Conservation (phyloP, 2,329 filamentous ascomycete species). For the Penicillium sp. region DNA sequence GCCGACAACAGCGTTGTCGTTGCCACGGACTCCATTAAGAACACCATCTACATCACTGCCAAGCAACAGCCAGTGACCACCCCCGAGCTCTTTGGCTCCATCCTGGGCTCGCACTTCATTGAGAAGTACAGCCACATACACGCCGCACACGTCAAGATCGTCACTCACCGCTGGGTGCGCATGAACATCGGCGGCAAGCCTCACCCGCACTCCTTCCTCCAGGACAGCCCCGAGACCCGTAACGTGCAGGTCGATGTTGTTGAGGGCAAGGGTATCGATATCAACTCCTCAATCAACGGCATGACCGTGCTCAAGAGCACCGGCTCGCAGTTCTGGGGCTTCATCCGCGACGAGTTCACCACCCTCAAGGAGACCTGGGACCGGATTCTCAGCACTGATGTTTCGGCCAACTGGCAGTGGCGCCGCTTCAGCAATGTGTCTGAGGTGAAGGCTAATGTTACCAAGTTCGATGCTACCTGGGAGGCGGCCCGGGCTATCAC, state of each 20-base stretch:
- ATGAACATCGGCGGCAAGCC: slow-evolving; percentile 83
- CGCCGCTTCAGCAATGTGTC: slow-evolving; percentile 64
- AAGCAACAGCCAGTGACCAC: slow-evolving; percentile 91
- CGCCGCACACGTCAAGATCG: slow-evolving; percentile 75
- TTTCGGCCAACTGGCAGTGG: slow-evolving; percentile 88
- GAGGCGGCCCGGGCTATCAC: slow-evolving; percentile 77
- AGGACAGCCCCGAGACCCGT: slow-evolving; percentile 85
- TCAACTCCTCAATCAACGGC: slow-evolving; percentile 76
- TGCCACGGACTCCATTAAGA: slow-evolving; percentile 97
- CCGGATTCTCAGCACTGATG: slow-evolving; percentile 89
- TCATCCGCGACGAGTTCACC: slow-evolving; percentile 90
- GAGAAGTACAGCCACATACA: slow-evolving; percentile 85
- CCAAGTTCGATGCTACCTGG: slow-evolving; percentile 77
- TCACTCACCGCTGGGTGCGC: slow-evolving; percentile 87
- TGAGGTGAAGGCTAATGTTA: slow-evolving; percentile 64
- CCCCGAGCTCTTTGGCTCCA: slow-evolving; percentile 85
- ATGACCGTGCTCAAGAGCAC: slow-evolving; percentile 94
- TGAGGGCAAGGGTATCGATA: slow-evolving; percentile 67
- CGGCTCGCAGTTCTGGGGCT: slow-evolving; percentile 92
- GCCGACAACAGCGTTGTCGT: slow-evolving; percentile 95
- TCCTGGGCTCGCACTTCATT: slow-evolving; percentile 85
- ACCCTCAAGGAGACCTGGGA: slow-evolving; percentile 89
- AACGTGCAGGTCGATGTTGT: slow-evolving; percentile 72
- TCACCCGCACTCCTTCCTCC: slow-evolving; percentile 92
- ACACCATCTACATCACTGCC: slow-evolving; percentile 91